Conservation (phyloP, 495 filamentous ascomycete genomes). For the Penicillium ochrochloron region DNA sequence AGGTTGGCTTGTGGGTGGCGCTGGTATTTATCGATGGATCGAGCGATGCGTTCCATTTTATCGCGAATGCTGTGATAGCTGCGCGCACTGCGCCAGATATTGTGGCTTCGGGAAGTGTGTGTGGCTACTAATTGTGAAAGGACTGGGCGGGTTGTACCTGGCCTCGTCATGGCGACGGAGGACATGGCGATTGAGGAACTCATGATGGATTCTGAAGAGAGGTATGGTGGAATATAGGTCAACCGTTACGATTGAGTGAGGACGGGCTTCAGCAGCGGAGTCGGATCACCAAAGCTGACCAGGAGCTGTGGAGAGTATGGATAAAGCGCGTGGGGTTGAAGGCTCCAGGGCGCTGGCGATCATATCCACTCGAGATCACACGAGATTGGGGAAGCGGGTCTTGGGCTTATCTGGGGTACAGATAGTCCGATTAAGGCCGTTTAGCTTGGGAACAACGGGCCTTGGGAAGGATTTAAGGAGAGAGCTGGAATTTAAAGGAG, state of each 20-base stretch:
- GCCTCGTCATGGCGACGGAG: constrained; percentile 11
- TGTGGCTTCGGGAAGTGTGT: constrained; percentile 17
- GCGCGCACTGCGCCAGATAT: constrained; percentile 22
- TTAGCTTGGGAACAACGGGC: constrained; percentile 1
- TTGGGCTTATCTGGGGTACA: constrained; percentile 13
- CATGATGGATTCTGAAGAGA: constrained; percentile 20
- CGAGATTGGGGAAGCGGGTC: constrained; percentile 16
- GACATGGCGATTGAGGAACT: constrained; percentile 25
- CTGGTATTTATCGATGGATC: constrained; percentile 25
- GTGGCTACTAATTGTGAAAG: constrained; percentile 18
- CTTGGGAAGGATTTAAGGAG: not conserved
- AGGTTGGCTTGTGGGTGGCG: constrained; percentile 21
- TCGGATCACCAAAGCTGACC: not conserved
- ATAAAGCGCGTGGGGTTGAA: constrained; percentile 15
- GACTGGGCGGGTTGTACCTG: constrained; percentile 18
- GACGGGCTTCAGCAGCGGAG: not conserved
- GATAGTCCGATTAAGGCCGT: constrained; percentile 9
- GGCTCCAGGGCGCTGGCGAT: constrained; percentile 19
- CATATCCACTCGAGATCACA: constrained; percentile 25
- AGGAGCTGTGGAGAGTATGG: not conserved
- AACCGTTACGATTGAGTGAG: not conserved
- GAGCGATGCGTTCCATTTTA: constrained; percentile 18
- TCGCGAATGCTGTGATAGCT: constrained; percentile 19
- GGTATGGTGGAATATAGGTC: not conserved
- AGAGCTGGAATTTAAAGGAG: not conserved